A percentile compares a stretch with the other conserved stretches of the same genome.
Evolutionary conservation across 2,329 filamentous ascomycete genomes (phyloP).

Genomic region (Fusarium luffae): DNA sequence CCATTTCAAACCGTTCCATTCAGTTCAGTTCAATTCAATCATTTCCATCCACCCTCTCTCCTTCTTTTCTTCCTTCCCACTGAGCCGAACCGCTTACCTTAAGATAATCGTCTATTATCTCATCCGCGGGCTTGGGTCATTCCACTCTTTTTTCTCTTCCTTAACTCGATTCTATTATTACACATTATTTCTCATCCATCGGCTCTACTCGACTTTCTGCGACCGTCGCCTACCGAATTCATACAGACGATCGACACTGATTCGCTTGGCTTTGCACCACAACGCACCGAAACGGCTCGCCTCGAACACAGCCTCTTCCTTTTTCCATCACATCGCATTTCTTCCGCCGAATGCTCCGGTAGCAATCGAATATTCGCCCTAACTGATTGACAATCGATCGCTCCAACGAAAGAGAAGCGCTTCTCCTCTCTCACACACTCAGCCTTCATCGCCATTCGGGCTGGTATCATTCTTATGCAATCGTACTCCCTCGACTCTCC

Average conservation of each 20-base stretch:
- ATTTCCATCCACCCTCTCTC: slow-evolving; percentile 24
- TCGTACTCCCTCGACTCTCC: slow-evolving; percentile 77
- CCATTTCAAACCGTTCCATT: slow-evolving; percentile 33
- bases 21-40: slow-evolving; percentile 36
- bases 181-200: slow-evolving; percentile 38
- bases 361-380: slow-evolving; percentile 41
- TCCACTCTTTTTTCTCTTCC: slow-evolving; percentile 42
- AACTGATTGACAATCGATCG: slow-evolving; percentile 10
- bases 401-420: slow-evolving; percentile 29
- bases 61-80: slow-evolving; percentile 32
- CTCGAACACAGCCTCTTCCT: slow-evolving; percentile 29
- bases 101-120: slow-evolving; percentile 22
- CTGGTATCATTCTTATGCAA: slow-evolving; percentile 65
- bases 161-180: slow-evolving; percentile 25
- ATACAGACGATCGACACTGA: slow-evolving; percentile 32
- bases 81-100: slow-evolving; percentile 35
- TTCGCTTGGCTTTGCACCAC: slow-evolving; percentile 24
- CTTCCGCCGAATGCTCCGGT: slow-evolving; percentile 45
- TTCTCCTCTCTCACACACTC: slow-evolving; percentile 15
- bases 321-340: slow-evolving; percentile 17
- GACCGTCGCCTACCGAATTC: slow-evolving; percentile 24
- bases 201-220: slow-evolving; percentile 19
- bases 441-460: slow-evolving; percentile 19
- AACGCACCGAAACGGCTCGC: slow-evolving; percentile 14
- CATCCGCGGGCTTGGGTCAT: slow-evolving; percentile 35